These are phyloP conservation scores for Phytophthora citricola DNA, from an alignment of 352 stramenopile species.

Conservation along the genomic window DNA sequence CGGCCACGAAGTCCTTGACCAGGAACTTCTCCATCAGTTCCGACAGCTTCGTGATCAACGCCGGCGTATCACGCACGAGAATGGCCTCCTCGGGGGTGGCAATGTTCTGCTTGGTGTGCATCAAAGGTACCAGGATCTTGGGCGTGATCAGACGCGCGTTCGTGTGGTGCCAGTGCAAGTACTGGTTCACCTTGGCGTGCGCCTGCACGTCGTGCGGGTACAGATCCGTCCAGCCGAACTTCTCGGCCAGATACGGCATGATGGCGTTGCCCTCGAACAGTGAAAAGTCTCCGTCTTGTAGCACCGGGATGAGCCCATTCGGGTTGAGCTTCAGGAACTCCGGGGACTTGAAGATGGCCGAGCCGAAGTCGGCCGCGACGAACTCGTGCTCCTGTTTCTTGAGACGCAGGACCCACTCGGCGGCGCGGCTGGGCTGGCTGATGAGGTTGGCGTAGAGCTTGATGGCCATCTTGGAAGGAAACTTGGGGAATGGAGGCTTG, in stretches of 20 bases:
- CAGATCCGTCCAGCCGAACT: slow-evolving; percentile 55
- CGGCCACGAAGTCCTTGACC: slow-evolving; percentile 46
- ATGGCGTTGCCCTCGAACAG: slow-evolving; percentile 63
- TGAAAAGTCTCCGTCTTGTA: slow-evolving; percentile 51
- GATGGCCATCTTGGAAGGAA: slow-evolving; percentile 31
- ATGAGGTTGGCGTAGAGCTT: slow-evolving; percentile 57
- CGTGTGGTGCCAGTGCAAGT: slow-evolving; percentile 80
- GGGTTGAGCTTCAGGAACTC: slow-evolving; percentile 50
- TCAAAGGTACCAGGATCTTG: slow-evolving; percentile 49
- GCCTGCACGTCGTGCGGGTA: slow-evolving; percentile 58
- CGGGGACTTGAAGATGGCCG: slow-evolving; percentile 40
- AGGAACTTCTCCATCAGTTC: slow-evolving; percentile 60
- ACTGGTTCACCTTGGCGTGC: slow-evolving; percentile 75
- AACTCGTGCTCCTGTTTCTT: slow-evolving; percentile 53
- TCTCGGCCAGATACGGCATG: slow-evolving; percentile 60
- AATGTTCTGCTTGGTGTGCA: slow-evolving; percentile 40
- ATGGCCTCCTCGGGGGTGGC: slow-evolving; percentile 37
- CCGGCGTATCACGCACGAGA: slow-evolving; percentile 28
- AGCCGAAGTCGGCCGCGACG: slow-evolving; percentile 38
- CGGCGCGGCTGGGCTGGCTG: slow-evolving; percentile 45
- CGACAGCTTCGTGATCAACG: slow-evolving; percentile 39
- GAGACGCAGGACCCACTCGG: slow-evolving; percentile 45
- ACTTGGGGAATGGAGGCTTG: slow-evolving; percentile 5
- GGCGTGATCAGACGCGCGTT: slow-evolving; percentile 54
- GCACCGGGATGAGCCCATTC: slow-evolving; percentile 45